These are phyloP conservation scores for Aaosphaeria pasadenensis DNA, from an alignment of 2,329 filamentous ascomycete species.

Conservation along the genomic window DNA sequence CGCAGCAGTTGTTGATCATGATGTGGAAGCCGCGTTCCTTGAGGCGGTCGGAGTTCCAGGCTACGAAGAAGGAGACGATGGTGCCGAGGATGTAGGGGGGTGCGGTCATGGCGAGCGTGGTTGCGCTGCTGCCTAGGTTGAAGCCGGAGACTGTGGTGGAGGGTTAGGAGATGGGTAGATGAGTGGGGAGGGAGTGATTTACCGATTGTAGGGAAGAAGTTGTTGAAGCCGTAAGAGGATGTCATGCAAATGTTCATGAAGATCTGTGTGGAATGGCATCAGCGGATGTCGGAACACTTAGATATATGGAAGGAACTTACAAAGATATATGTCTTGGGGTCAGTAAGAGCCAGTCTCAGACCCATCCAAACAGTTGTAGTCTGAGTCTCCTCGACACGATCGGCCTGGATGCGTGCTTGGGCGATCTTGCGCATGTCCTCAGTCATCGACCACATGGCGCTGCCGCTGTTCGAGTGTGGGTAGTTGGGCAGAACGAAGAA, in stretches of 20 bases:
- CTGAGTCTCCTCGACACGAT: not conserved
- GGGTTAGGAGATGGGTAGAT: too few species aligned
- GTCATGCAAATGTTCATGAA: not conserved
- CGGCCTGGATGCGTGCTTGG: not conserved
- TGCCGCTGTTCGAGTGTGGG: not conserved
- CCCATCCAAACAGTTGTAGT: not conserved
- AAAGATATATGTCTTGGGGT: not conserved
- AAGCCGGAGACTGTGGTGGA: not conserved
- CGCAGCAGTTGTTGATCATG: slow-evolving; percentile 2
- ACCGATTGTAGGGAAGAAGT: slow-evolving; percentile 6
- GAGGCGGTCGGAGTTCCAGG: slow-evolving; percentile 6
- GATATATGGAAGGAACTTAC: not conserved
- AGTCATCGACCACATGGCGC: not conserved
- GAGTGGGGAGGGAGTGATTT: not conserved
- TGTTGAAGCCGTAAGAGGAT: slow-evolving; percentile 8
- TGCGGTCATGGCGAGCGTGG: not conserved
- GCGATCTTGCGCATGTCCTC: not conserved
- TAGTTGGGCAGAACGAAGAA: not conserved
- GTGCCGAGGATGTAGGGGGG: slow-evolving; percentile 7
- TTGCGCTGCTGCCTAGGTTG: not conserved
- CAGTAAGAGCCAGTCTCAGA: not conserved
- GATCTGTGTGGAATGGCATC: not conserved
- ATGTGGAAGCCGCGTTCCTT: slow-evolving; percentile 13
- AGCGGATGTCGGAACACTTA: not conserved
- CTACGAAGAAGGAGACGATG: slow-evolving; percentile 8